These are phyloP conservation scores for Dalbergia cochinchinensis DNA, from an alignment of 306 rosid genomes.

Conservation along the genomic window DNA sequence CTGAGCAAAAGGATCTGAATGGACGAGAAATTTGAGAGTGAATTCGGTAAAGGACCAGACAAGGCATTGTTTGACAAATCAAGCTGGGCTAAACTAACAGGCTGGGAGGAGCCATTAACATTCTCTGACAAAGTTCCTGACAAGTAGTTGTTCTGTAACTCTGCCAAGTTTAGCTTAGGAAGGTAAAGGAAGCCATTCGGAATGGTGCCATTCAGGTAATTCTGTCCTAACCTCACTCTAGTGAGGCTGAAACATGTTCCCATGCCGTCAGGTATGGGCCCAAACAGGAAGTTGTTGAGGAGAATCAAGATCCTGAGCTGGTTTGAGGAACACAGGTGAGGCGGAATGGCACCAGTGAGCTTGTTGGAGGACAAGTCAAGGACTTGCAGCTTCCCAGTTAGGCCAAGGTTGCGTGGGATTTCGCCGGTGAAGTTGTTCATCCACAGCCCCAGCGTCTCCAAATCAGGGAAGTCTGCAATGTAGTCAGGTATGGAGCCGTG, in stretches of 20 bases:
- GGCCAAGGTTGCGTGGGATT: constrained; percentile 79
- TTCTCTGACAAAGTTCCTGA: constrained; percentile 81
- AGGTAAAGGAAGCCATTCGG: constrained; percentile 83
- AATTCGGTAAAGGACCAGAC: constrained; percentile 72
- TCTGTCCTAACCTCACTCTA: constrained; percentile 77
- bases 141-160: constrained; percentile 76
- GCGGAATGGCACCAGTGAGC: constrained; percentile 86
- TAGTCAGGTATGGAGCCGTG: constrained; percentile 88
- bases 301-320: constrained; percentile 75
- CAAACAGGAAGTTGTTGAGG: constrained; percentile 79
- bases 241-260: constrained; percentile 76
- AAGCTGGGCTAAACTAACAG: constrained; percentile 63
- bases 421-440: constrained; percentile 90
- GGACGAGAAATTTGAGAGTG: constrained; percentile 73
- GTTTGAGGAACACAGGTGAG: constrained; percentile 66
- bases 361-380: constrained; percentile 91
- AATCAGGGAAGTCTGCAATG: constrained; percentile 67
- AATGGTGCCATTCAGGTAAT: constrained; percentile 84
- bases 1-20: constrained; percentile 71
- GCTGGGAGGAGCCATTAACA: constrained; percentile 58
- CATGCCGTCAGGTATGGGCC: constrained; percentile 73
- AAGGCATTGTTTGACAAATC: constrained; percentile 80
- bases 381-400: constrained; percentile 66
- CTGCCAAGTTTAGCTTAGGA: constrained; percentile 72
- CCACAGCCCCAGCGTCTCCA: constrained; percentile 76